phyloP scores from a whole-genome alignment of 106 monocot species.

The Apostasia shenzhenica region DNA sequence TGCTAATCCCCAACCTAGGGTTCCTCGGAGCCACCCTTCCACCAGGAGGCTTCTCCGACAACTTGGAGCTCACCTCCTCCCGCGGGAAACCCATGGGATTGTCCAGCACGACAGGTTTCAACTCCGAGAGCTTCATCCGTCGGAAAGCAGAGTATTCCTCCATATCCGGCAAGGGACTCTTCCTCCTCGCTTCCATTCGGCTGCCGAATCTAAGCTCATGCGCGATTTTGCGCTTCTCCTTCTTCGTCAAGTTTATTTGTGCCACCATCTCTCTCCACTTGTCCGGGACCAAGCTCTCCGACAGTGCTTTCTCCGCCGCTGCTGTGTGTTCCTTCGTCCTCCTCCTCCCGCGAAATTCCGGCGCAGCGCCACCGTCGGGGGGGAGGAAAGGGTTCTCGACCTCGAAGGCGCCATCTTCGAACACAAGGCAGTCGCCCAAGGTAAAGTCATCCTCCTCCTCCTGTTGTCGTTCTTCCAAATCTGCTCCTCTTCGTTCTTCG shows the following conservation, averaged over 20 bases:
- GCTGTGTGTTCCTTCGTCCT: conserved; percentile 2
- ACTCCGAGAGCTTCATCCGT: conserved; percentile 52
- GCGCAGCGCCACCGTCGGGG: not conserved
- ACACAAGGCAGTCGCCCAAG: conserved; percentile 92
- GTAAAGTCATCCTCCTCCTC: conserved; percentile 30
- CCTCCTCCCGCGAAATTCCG: not conserved
- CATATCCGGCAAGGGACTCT: conserved; percentile 25
- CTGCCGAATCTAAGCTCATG: conserved; percentile 70
- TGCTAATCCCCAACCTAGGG: conserved; percentile 46
- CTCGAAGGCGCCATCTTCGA: conserved; percentile 90
- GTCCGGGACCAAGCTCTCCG: conserved; percentile 62
- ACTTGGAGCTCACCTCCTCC: not conserved
- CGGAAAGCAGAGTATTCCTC: conserved; percentile 60
- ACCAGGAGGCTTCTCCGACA: conserved; percentile 1
- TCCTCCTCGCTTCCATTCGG: conserved; percentile 45
- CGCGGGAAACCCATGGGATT: conserved; percentile 23
- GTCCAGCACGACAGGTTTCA: conserved; percentile 62
- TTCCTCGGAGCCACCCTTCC: conserved; percentile 57
- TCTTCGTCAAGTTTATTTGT: conserved; percentile 76
- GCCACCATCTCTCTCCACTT: conserved; percentile 68
- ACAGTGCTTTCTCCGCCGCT: not conserved
- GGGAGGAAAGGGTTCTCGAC: conserved; percentile 14
- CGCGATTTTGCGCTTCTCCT: conserved; percentile 80
- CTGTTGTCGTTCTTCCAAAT: conserved; percentile 4
- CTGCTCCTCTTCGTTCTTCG: not conserved